Evolutionary conservation across 2,329 filamentous ascomycete species (phyloP).

Genomic region (Xylaria sp.): DNA sequence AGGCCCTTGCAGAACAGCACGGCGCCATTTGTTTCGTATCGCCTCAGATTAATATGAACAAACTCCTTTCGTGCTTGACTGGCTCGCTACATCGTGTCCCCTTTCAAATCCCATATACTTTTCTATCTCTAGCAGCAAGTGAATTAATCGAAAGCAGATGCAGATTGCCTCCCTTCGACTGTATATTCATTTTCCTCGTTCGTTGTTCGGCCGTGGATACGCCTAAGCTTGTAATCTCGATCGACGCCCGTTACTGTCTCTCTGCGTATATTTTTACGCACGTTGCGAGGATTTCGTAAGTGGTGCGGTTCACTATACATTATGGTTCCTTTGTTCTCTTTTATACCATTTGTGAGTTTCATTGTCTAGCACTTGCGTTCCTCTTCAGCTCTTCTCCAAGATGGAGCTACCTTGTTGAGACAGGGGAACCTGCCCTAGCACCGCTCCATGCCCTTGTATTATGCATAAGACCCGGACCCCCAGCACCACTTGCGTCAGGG

Average conservation of each 20-base stretch:
- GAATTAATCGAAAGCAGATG: conserved; percentile 25
- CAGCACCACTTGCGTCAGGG: conserved; percentile 44
- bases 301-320: neutral
- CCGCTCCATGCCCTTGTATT: conserved; percentile 44
- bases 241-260: neutral
- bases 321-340: conserved; percentile 1
- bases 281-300: conserved; percentile 19
- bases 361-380: neutral
- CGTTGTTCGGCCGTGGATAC: neutral
- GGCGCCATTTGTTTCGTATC: conserved; percentile 28
- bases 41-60: conserved; percentile 20
- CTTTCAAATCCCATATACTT: neutral
- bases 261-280: neutral
- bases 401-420: conserved; percentile 32
- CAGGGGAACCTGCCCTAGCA: conserved; percentile 43
- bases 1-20: conserved; percentile 32
- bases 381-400: conserved; percentile 13
- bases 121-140: conserved; percentile 1
- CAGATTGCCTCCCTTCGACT: conserved; percentile 16
- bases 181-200: conserved; percentile 1
- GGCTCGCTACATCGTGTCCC: conserved; percentile 1
- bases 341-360: neutral
- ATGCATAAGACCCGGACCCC: conserved; percentile 45
- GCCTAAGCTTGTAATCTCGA: neutral
- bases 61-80: conserved; percentile 7